A percentile compares a stretch with the other conserved stretches of the same genome.
Conservation (phyloP, 768 basidiomycete species). For the Gloeophyllum trabeum region DNA sequence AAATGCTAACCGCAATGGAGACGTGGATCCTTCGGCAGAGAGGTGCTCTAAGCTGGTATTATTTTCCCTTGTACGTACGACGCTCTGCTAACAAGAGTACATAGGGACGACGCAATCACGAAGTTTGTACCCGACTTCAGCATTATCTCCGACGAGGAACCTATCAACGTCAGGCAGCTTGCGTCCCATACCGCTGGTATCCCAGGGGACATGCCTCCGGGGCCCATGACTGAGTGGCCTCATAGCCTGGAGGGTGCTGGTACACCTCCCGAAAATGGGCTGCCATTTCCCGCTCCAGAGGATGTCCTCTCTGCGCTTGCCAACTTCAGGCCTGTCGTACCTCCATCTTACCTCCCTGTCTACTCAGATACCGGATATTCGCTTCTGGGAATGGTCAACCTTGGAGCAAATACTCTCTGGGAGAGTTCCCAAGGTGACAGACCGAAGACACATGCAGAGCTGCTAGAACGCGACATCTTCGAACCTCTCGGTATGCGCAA, state of each 20-base stretch:
- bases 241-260: constrained; percentile 15
- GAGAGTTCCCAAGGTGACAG: constrained; percentile 8
- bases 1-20: constrained; percentile 37
- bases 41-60: constrained; percentile 22
- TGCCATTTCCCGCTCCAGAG: constrained; percentile 19
- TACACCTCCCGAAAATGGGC: constrained; percentile 18
- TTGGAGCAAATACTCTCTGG: constrained; percentile 19
- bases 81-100: background rate
- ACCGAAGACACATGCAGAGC: constrained; percentile 27
- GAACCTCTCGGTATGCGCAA: constrained; percentile 30
- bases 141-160: constrained; percentile 14
- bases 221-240: constrained; percentile 29
- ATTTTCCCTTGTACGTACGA: background rate
- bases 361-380: constrained; percentile 29
- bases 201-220: constrained; percentile 24
- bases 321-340: constrained; percentile 25
- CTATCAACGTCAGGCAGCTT: constrained; percentile 16
- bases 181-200: constrained; percentile 20
- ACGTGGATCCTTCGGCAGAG: constrained; percentile 35
- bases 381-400: constrained; percentile 23
- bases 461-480: constrained; percentile 39
- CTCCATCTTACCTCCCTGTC: constrained; percentile 30
- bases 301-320: constrained; percentile 24
- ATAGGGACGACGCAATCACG: constrained; percentile 39
- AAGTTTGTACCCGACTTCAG: constrained; percentile 31